phyloP scores from a whole-genome alignment of 2,329 filamentous ascomycete species.

The Apiospora marii region DNA sequence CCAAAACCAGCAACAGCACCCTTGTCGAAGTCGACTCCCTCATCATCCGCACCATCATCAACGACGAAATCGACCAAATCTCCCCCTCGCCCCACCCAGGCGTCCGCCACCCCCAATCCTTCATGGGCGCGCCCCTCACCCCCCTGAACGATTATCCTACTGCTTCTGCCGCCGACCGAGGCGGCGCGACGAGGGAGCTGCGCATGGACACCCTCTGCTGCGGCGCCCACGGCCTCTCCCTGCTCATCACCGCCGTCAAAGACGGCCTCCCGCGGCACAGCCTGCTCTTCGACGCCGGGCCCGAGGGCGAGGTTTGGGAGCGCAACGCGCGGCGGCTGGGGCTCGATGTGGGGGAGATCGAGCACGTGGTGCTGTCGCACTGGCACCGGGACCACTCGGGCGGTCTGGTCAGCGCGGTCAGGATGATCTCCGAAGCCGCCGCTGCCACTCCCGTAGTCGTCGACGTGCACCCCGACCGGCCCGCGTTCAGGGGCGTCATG shows the following conservation, averaged over 20 bases:
- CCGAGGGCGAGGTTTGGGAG: conserved; percentile 59
- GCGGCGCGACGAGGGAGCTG: conserved; percentile 52
- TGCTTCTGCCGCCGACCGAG: conserved; percentile 41
- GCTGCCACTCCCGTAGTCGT: conserved; percentile 48
- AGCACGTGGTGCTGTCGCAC: conserved; percentile 58
- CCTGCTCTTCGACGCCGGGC: conserved; percentile 61
- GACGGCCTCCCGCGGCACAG: conserved; percentile 50
- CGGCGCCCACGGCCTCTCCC: conserved; percentile 60
- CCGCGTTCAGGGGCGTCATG: conserved; percentile 57
- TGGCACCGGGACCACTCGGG: conserved; percentile 65
- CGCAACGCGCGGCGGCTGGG: conserved; percentile 55
- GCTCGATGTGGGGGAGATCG: conserved; percentile 51
- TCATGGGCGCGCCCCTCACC: conserved; percentile 50
- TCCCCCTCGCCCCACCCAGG: conserved; percentile 53
- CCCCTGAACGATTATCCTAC: conserved; percentile 37
- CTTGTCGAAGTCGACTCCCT: conserved; percentile 43
- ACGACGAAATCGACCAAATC: conserved; percentile 63
- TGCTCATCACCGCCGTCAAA: conserved; percentile 59
- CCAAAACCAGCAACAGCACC: no score
- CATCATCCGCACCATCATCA: conserved; percentile 58
- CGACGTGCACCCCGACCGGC: conserved; percentile 61
- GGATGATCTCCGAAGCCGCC: conserved; percentile 48
- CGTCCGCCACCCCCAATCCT: conserved; percentile 50
- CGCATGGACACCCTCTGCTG: conserved; percentile 60
- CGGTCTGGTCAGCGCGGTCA: conserved; percentile 57